Percentiles rank a stretch among this genome's conserved stretches.
Conservation (phyloP, 371 early-diverging fungal species). For the Rhizopus delemar region DNA sequence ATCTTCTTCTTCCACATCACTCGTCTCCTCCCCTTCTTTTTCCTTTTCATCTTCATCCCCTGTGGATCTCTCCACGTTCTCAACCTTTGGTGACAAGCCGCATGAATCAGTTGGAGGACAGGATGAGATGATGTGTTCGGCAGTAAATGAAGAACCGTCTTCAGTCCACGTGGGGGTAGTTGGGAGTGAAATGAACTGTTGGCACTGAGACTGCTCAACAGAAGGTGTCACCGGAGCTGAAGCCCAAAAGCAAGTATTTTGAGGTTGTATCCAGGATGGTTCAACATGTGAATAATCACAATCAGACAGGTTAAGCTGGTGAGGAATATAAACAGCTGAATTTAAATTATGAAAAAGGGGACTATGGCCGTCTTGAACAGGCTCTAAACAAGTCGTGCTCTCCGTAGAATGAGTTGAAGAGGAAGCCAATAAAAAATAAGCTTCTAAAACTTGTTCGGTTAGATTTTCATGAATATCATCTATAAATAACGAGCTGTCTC, state of each 20-base stretch:
- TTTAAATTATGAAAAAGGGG: too few relatives aligned
- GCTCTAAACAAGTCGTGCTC: not conserved
- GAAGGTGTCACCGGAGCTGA: constrained; percentile 21
- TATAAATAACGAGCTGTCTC: not conserved
- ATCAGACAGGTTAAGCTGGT: not conserved
- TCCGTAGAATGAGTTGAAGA: not conserved
- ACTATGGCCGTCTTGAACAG: not conserved
- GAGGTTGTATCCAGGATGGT: constrained; percentile 12
- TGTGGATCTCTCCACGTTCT: constrained; percentile 1
- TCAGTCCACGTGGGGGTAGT: constrained; percentile 19
- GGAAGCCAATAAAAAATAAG: not conserved
- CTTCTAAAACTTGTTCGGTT: not conserved
- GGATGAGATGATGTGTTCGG: not conserved
- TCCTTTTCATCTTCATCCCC: constrained; percentile 8
- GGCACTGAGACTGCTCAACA: not conserved
- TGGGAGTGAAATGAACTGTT: constrained; percentile 19
- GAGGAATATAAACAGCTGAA: not conserved
- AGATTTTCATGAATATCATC: not conserved
- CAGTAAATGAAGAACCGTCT: constrained; percentile 4
- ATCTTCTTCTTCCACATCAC: constrained; percentile 14
- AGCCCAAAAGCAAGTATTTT: not conserved
- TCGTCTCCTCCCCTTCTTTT: constrained; percentile 6
- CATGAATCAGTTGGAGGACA: not conserved
- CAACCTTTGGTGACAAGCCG: not conserved
- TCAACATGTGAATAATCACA: constrained; percentile 12